Evolutionary conservation across 495 filamentous ascomycete species (phyloP).

Genomic region (Neurospora intermedia): DNA sequence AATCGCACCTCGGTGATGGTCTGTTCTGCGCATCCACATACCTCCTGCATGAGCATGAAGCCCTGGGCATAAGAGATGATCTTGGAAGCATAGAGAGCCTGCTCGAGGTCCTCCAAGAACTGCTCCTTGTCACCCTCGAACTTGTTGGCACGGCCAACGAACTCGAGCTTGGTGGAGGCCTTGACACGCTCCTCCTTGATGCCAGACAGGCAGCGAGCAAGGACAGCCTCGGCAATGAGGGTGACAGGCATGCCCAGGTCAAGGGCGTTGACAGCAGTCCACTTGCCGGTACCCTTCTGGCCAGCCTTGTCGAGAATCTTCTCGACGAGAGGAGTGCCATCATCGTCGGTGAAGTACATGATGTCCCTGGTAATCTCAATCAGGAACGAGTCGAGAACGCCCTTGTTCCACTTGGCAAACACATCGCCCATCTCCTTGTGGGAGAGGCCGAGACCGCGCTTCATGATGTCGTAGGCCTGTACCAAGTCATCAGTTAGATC

Average conservation of each 20-base stretch:
- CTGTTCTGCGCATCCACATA: constrained; percentile 34
- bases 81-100: constrained; percentile 98
- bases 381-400: constrained; percentile 97
- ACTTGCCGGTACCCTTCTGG: constrained; percentile 99
- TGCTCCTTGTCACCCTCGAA: constrained; percentile 85
- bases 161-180: constrained; percentile 65
- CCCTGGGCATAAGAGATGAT: constrained; percentile 99
- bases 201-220: constrained; percentile 85
- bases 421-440: constrained; percentile 92
- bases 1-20: background rate
- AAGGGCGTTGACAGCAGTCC: constrained; percentile 97
- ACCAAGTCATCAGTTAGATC: constrained; percentile 1
- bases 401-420: constrained; percentile 93
- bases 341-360: constrained; percentile 92
- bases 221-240: constrained; percentile 92
- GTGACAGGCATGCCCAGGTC: constrained; percentile 99
- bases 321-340: constrained; percentile 82
- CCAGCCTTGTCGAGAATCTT: constrained; percentile 98
- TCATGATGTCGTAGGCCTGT: constrained; percentile 98
- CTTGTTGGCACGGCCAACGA: constrained; percentile 57
- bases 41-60: constrained; percentile 99
- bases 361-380: constrained; percentile 98
- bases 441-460: constrained; percentile 78
- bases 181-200: constrained; percentile 87
- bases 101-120: constrained; percentile 93